A percentile compares a stretch with the other conserved stretches of the same genome.
These are phyloP conservation scores for Peniophora sp. DNA, from an alignment of 1,284 basidiomycete genomes.

Conservation along the genomic window DNA sequence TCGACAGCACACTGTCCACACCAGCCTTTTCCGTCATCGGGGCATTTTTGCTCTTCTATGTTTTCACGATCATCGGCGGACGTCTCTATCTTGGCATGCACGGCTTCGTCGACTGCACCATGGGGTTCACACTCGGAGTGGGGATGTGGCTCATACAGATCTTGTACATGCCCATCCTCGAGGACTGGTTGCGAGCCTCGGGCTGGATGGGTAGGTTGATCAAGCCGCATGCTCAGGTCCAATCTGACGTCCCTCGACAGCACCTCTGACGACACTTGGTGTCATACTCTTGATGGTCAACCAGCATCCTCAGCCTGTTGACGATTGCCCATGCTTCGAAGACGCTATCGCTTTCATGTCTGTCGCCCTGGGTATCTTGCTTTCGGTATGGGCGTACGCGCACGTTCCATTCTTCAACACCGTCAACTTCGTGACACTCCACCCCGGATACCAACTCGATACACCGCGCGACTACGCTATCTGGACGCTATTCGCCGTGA, in stretches of 20 bases:
- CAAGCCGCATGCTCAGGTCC: not conserved
- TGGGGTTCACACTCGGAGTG: slow-evolving; percentile 61
- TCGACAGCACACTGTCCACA: slow-evolving; percentile 17
- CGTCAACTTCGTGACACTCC: slow-evolving; percentile 28
- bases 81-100: slow-evolving; percentile 92
- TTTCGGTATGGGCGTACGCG: slow-evolving; percentile 57
- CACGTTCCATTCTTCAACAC: slow-evolving; percentile 28
- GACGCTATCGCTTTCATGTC: slow-evolving; percentile 92
- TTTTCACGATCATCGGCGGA: slow-evolving; percentile 9
- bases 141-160: slow-evolving; percentile 54
- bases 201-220: slow-evolving; percentile 44
- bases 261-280: slow-evolving; percentile 63
- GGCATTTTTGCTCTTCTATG: slow-evolving; percentile 8
- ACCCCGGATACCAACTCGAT: slow-evolving; percentile 52
- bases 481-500: slow-evolving; percentile 49
- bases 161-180: slow-evolving; percentile 26
- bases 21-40: slow-evolving; percentile 10
- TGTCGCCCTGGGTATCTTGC: slow-evolving; percentile 71
- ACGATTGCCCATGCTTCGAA: slow-evolving; percentile 97
- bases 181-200: slow-evolving; percentile 41
- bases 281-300: slow-evolving; percentile 71
- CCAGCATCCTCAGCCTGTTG: slow-evolving; percentile 87
- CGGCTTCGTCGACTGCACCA: slow-evolving; percentile 69
- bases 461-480: slow-evolving; percentile 37
- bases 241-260: slow-evolving; percentile 22